Conservation (phyloP, 495 filamentous ascomycete genomes). For the Margaritispora aquatica region DNA sequence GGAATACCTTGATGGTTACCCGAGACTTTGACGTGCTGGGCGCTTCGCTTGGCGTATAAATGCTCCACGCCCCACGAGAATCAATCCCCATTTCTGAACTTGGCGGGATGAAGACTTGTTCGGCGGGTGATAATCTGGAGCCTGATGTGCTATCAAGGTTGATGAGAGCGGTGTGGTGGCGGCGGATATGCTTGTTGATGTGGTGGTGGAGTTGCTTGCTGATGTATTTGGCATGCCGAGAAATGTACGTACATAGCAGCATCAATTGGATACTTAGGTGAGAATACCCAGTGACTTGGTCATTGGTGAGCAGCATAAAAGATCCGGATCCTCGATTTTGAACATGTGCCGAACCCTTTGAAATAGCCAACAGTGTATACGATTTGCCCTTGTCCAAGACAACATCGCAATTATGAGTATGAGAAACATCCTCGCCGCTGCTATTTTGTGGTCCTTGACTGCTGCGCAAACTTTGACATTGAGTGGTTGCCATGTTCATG, state of each 20-base stretch:
- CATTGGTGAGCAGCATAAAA: too few species aligned
- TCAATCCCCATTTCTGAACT: neutral
- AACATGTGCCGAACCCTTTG: neutral
- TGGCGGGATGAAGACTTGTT: neutral
- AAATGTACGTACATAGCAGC: too few species aligned
- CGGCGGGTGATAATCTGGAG: neutral
- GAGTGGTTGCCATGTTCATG: conserved; percentile 20
- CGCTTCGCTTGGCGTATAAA: neutral
- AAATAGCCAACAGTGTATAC: too few species aligned
- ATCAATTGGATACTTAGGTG: too few species aligned
- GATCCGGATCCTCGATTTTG: neutral
- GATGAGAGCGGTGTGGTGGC: neutral
- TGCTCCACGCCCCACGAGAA: neutral
- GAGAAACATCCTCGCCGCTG: neutral
- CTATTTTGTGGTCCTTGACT: neutral
- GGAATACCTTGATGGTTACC: neutral
- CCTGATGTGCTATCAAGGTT: neutral
- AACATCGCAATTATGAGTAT: neutral
- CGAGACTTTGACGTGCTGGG: neutral
- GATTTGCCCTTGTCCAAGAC: too few species aligned
- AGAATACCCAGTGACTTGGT: too few species aligned
- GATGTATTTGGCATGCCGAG: too few species aligned
- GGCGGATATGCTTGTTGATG: too few species aligned
- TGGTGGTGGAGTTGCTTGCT: too few species aligned
- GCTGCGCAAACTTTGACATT: neutral